Conservation (phyloP, 176 grass and related monocot species). For the Hordeum vulgare region DNA sequence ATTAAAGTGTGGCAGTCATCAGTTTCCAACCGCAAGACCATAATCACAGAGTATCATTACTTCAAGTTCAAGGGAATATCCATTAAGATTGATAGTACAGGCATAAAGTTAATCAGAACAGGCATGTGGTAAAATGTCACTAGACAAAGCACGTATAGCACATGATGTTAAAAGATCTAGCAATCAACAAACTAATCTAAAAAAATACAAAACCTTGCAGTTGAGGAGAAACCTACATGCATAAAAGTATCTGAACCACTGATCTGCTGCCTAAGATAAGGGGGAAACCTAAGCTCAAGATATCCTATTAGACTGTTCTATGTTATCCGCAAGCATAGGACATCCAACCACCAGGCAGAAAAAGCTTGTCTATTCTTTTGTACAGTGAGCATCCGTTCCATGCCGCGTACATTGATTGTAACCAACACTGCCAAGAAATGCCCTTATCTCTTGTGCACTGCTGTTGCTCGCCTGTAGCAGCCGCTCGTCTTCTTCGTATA, state of each 20-base stretch:
- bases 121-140: background rate
- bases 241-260: background rate
- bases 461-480: conserved; percentile 86
- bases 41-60: background rate
- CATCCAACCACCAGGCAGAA: background rate
- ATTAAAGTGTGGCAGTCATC: no score
- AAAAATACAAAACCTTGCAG: background rate
- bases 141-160: background rate
- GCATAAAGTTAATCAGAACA: background rate
- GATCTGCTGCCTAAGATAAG: background rate
- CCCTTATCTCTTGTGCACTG: conserved; percentile 58
- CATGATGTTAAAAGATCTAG: background rate
- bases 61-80: background rate
- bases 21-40: no score
- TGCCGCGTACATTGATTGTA: conserved; percentile 54
- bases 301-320: conserved; percentile 1
- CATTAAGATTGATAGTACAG: background rate
- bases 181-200: background rate
- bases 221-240: background rate
- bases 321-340: background rate
- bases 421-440: conserved; percentile 75
- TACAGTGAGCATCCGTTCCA: conserved; percentile 78
- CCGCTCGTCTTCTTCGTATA: conserved; percentile 89
- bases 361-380: conserved; percentile 48
- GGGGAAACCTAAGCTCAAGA: background rate